These are phyloP conservation scores for Coemansia umbellata DNA, from an alignment of 192 early-diverging fungal genomes.

Conservation along the genomic window DNA sequence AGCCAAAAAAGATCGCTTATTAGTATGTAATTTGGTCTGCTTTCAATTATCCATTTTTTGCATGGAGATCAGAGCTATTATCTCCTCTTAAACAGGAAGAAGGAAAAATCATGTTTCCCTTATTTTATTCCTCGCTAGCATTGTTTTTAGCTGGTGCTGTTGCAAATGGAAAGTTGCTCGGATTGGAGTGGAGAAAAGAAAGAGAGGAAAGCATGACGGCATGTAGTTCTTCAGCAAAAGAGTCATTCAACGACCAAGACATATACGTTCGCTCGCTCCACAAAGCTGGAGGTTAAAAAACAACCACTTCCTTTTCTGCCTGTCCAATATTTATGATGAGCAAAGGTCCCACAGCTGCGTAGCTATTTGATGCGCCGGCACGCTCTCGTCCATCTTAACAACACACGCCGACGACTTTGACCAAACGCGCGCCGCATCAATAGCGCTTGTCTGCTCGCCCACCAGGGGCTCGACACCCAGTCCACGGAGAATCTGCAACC, in stretches of 20 bases:
- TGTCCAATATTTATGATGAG: neutral
- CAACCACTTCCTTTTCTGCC: neutral
- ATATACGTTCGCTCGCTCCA: no score
- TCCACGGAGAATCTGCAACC: constrained; percentile 29
- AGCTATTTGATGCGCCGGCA: constrained; percentile 32
- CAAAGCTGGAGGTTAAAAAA: neutral
- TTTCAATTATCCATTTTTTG: no score
- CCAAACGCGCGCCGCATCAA: constrained; percentile 20
- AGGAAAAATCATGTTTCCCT: no score
- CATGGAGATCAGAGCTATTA: no score
- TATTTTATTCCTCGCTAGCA: no score
- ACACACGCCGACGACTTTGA: constrained; percentile 11
- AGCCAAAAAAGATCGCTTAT: no score
- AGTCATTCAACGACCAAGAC: no score
- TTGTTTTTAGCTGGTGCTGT: no score
- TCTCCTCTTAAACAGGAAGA: no score
- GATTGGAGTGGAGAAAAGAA: neutral
- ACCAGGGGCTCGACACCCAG: constrained; percentile 41
- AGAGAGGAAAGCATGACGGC: neutral
- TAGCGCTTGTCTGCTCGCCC: constrained; percentile 4
- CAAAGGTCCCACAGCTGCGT: constrained; percentile 44
- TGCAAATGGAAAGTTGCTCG: no score
- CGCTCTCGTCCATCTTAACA: constrained; percentile 3
- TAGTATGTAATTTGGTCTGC: no score
- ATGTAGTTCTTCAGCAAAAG: neutral